These are phyloP conservation scores for Alliaria petiolata DNA, from an alignment of 345 rosid genomes.

Conservation along the genomic window DNA sequence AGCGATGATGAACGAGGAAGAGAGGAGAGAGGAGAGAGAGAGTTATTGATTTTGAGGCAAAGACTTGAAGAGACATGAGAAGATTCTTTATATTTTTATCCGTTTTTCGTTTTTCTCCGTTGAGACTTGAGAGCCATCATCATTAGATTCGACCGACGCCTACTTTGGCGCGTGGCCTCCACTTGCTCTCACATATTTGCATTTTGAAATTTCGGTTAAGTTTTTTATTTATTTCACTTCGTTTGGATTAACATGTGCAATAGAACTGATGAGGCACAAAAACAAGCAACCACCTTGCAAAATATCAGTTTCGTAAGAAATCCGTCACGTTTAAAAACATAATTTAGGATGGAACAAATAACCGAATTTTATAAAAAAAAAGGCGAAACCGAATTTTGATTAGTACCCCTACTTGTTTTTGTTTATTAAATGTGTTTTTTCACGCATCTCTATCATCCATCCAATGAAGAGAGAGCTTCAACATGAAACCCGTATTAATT, in stretches of 20 bases:
- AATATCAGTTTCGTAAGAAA: not conserved
- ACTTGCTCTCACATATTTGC: not conserved
- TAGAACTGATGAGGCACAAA: not conserved
- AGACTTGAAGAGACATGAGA: conserved; percentile 28
- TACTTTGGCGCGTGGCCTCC: conserved; percentile 25
- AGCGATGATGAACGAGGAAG: conserved; percentile 5
- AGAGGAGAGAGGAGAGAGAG: not conserved
- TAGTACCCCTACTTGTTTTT: not conserved
- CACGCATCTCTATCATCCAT: not conserved
- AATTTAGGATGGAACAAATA: not conserved
- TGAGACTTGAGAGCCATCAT: conserved; percentile 17
- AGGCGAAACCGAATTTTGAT: too few relatives aligned
- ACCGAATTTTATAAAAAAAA: too few relatives aligned
- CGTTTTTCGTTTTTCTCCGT: conserved; percentile 2
- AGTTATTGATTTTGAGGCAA: conserved; percentile 28
- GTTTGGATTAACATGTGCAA: not conserved
- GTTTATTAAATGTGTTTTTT: not conserved
- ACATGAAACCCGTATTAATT: not conserved
- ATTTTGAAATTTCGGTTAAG: not conserved
- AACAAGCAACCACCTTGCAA: not conserved
- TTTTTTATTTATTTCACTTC: not conserved
- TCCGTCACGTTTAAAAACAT: not conserved
- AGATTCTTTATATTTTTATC: conserved; percentile 28
- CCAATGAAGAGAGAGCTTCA: not conserved
- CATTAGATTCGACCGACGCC: conserved; percentile 34